A percentile compares a stretch with the other conserved stretches of the same genome.
These are phyloP conservation scores for Dillenia turbinata DNA, from an alignment of 164 flowering plant genomes.

Conservation along the genomic window DNA sequence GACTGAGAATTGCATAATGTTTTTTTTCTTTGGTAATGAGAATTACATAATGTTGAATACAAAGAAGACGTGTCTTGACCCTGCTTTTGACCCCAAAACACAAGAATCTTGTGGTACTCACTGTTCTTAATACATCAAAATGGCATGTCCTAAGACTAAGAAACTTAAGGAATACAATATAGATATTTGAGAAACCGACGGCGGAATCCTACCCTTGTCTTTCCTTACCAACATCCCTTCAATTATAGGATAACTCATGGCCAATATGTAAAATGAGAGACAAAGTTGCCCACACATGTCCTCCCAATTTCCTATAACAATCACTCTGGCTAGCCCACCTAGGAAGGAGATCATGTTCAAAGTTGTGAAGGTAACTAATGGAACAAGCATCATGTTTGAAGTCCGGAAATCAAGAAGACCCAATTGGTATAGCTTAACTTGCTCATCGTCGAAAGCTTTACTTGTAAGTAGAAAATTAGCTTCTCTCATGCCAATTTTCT, in stretches of 20 bases:
- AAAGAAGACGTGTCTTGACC: too few species aligned
- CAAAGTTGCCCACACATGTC: slow-evolving; percentile 24
- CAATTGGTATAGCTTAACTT: slow-evolving; percentile 17
- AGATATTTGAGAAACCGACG: slow-evolving; percentile 5
- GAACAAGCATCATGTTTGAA: slow-evolving; percentile 28
- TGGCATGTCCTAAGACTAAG: slow-evolving; percentile 10
- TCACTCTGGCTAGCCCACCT: slow-evolving; percentile 23
- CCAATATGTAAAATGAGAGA: slow-evolving; percentile 21
- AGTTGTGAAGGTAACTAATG: slow-evolving; percentile 21
- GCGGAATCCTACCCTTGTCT: slow-evolving; percentile 22
- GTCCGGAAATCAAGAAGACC: slow-evolving; percentile 38
- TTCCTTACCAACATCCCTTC: slow-evolving; percentile 38
- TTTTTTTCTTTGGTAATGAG: too few species aligned
- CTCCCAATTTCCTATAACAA: slow-evolving; percentile 7
- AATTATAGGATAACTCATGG: slow-evolving; percentile 29
- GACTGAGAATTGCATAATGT: too few species aligned
- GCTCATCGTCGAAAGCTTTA: slow-evolving; percentile 30
- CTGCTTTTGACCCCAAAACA: too few species aligned
- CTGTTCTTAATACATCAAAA: slow-evolving; percentile 3
- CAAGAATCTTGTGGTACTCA: too few species aligned
- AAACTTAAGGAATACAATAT: neutral
- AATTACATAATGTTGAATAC: too few species aligned
- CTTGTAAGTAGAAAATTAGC: slow-evolving; percentile 40
- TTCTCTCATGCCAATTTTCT: slow-evolving; percentile 22
- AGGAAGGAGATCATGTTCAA: slow-evolving; percentile 25